Conservation (phyloP, 148 eudicot species). For the Amaranthus palmeri region DNA sequence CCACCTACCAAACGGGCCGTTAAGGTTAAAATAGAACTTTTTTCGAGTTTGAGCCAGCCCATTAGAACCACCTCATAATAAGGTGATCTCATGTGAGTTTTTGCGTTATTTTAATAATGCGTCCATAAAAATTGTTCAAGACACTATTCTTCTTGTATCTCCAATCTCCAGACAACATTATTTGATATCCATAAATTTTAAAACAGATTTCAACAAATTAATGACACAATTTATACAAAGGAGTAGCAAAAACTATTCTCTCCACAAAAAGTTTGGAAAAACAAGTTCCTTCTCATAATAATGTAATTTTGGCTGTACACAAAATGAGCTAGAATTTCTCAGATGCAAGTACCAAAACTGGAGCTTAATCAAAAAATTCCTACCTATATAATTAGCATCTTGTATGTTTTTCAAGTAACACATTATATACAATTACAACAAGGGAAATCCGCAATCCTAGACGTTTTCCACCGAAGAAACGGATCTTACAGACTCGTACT, state of each 20-base stretch:
- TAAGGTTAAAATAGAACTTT: no score
- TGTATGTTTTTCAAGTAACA: not conserved
- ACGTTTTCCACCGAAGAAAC: slow-evolving; percentile 35
- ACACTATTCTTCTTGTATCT: no score
- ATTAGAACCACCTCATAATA: no score
- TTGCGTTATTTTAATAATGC: no score
- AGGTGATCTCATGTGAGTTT: no score
- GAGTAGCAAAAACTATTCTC: not conserved
- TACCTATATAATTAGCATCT: slow-evolving; percentile 7
- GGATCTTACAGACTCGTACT: slow-evolving; percentile 40
- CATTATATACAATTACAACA: slow-evolving; percentile 9
- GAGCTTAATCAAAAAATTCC: slow-evolving; percentile 17
- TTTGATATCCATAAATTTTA: no score
- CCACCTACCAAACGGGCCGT: no score
- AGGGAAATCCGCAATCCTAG: slow-evolving; percentile 1
- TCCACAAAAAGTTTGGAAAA: not conserved
- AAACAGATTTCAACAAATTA: no score
- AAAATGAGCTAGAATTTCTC: not conserved
- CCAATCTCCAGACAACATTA: no score
- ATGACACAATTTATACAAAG: not conserved
- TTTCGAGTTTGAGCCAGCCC: no score
- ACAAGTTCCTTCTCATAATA: not conserved
- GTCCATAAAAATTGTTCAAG: no score
- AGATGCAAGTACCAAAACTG: not conserved
- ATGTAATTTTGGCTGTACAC: not conserved